Conservation (phyloP, 2,329 filamentous ascomycete genomes). For the Hymenoscyphus occultus region DNA sequence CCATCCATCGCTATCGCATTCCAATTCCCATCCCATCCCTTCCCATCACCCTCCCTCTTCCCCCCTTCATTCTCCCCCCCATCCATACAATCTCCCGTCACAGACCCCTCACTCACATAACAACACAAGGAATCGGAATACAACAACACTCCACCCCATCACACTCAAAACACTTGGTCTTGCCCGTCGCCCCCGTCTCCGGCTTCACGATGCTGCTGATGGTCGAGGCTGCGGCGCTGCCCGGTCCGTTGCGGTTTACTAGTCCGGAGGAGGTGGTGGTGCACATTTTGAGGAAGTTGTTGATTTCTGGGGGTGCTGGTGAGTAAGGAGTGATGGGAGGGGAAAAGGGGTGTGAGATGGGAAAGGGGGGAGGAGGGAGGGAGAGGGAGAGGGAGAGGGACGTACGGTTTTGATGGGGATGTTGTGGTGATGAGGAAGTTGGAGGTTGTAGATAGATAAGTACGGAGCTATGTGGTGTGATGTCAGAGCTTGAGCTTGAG, state of each 20-base stretch:
- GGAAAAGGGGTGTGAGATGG: no score
- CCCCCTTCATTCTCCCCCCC: no score
- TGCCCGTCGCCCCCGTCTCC: no score
- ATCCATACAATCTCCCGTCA: no score
- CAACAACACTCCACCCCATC: no score
- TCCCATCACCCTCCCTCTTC: neutral
- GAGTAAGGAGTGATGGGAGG: neutral
- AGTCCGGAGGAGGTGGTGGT: constrained; percentile 35
- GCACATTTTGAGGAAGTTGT: constrained; percentile 34
- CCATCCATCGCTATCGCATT: neutral
- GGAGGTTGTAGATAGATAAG: neutral
- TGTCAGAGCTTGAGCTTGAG: constrained; percentile 1
- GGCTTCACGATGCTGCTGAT: constrained; percentile 48
- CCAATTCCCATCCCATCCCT: neutral
- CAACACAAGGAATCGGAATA: no score
- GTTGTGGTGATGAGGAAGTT: constrained; percentile 1
- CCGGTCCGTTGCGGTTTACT: constrained; percentile 46
- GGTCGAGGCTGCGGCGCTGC: constrained; percentile 48
- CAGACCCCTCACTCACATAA: no score
- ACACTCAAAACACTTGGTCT: no score
- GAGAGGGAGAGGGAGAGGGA: neutral
- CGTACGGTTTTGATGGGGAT: neutral
- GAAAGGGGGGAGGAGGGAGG: neutral
- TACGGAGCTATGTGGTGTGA: constrained; percentile 7
- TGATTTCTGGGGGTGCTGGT: no score